A percentile compares a stretch with the other conserved stretches of the same genome.
These are phyloP conservation scores for Mucor racemosus DNA, from an alignment of 371 early-diverging fungal species.

Conservation along the genomic window DNA sequence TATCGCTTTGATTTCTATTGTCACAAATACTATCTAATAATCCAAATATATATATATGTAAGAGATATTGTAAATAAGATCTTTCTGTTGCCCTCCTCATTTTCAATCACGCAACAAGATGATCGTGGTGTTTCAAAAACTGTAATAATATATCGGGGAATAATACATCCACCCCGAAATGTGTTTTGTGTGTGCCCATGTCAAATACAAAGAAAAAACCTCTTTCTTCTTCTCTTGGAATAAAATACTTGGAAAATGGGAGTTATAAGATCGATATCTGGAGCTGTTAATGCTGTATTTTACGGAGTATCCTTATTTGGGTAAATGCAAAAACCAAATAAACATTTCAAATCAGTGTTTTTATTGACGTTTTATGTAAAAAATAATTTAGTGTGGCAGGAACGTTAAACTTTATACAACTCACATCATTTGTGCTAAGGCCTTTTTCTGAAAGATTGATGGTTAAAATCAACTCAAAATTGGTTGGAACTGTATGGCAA, in stretches of 20 bases:
- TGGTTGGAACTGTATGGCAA: slow-evolving; percentile 66
- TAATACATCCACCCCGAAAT: background rate
- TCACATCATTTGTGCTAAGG: slow-evolving; percentile 55
- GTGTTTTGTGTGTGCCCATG: background rate
- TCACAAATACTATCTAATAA: too few species aligned
- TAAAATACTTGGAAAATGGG: slow-evolving; percentile 17
- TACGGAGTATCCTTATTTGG: slow-evolving; percentile 48
- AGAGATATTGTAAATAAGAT: background rate
- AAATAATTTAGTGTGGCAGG: slow-evolving; percentile 36
- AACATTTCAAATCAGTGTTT: background rate
- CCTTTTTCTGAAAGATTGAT: slow-evolving; percentile 62
- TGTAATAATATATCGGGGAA: background rate
- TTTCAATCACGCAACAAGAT: background rate
- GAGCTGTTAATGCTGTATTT: slow-evolving; percentile 38
- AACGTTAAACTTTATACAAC: slow-evolving; percentile 59
- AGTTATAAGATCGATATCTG: slow-evolving; percentile 30
- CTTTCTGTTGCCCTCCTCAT: background rate
- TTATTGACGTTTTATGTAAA: background rate
- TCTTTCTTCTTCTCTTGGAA: background rate
- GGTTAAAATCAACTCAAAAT: slow-evolving; percentile 60
- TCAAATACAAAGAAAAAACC: background rate
- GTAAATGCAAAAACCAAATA: slow-evolving; percentile 22
- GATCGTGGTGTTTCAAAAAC: background rate
- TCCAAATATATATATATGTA: too few species aligned
- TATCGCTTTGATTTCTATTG: too few species aligned